These are phyloP conservation scores for Clitopilus hobsonii DNA, from an alignment of 768 basidiomycete genomes.

Conservation along the genomic window DNA sequence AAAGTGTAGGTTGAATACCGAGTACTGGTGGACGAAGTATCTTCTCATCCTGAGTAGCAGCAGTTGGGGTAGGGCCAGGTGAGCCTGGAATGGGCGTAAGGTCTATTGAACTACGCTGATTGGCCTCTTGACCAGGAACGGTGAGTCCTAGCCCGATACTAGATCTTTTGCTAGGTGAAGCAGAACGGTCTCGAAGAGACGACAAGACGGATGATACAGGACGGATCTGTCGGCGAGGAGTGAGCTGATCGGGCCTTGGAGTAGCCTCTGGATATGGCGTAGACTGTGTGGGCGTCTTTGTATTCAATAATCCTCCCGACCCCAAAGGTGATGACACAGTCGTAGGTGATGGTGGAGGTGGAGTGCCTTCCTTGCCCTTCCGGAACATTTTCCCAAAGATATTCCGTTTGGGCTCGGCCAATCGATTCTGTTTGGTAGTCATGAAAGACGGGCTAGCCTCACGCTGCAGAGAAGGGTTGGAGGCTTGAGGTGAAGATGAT, in stretches of 20 bases:
- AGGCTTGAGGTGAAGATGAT: neutral
- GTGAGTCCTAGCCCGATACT: conserved; percentile 10
- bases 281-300: conserved; percentile 7
- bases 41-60: conserved; percentile 5
- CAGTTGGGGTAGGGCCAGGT: neutral
- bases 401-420: conserved; percentile 3
- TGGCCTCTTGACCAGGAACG: conserved; percentile 6
- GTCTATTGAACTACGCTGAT: neutral
- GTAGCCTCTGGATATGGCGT: conserved; percentile 9
- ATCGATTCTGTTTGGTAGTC: neutral
- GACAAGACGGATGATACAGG: neutral
- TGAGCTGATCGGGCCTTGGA: conserved; percentile 4
- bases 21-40: conserved; percentile 39
- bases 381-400: conserved; percentile 69
- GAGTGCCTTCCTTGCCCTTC: conserved; percentile 25
- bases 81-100: neutral
- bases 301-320: conserved; percentile 3
- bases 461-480: neutral
- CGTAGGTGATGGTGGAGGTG: conserved; percentile 23
- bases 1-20: conserved; percentile 65
- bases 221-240: conserved; percentile 1
- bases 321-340: conserved; percentile 16
- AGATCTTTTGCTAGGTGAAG: conserved; percentile 12
- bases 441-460: neutral
- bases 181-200: conserved; percentile 11